Evolutionary conservation across 2,329 filamentous ascomycete species (phyloP).

Genomic region (Aspergillus caelatus): DNA sequence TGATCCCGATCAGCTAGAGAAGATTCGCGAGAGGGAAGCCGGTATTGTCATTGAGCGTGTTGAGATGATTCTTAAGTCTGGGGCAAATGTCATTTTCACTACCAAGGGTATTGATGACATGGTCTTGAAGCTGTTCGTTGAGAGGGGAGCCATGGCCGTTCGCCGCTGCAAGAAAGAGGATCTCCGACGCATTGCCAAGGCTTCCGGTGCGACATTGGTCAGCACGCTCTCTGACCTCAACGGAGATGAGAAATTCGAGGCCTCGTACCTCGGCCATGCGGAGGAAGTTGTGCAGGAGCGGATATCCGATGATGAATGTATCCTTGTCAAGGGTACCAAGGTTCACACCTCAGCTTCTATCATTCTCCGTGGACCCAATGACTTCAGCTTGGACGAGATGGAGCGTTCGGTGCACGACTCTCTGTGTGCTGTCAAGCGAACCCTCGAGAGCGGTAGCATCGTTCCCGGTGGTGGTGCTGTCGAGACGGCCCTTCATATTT

Average conservation of each 20-base stretch:
- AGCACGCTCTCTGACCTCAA: conserved; percentile 95
- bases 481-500: conserved; percentile 98
- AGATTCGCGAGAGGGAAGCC: conserved; percentile 90
- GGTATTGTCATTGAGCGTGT: conserved; percentile 92
- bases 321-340: conserved; percentile 94
- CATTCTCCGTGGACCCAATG: conserved; percentile 92
- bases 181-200: conserved; percentile 89
- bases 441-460: conserved; percentile 92
- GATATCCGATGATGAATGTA: conserved; percentile 98
- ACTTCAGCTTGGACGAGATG: conserved; percentile 98
- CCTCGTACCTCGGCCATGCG: conserved; percentile 83
- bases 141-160: conserved; percentile 93
- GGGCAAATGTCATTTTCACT: conserved; percentile 92
- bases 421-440: conserved; percentile 94
- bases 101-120: conserved; percentile 99
- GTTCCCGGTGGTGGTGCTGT: conserved; percentile 96
- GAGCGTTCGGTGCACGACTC: conserved; percentile 98
- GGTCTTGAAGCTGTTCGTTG: conserved; percentile 90
- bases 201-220: conserved; percentile 89
- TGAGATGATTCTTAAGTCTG: conserved; percentile 96
- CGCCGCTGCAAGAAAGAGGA: conserved; percentile 99
- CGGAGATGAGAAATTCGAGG: conserved; percentile 94
- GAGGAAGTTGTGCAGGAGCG: conserved; percentile 98
- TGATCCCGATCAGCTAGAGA: conserved; percentile 94
- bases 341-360: conserved; percentile 91